A percentile compares a stretch with the other conserved stretches of the same genome.
Conservation (phyloP, 2,329 filamentous ascomycete genomes). For the Didymella glomerata region DNA sequence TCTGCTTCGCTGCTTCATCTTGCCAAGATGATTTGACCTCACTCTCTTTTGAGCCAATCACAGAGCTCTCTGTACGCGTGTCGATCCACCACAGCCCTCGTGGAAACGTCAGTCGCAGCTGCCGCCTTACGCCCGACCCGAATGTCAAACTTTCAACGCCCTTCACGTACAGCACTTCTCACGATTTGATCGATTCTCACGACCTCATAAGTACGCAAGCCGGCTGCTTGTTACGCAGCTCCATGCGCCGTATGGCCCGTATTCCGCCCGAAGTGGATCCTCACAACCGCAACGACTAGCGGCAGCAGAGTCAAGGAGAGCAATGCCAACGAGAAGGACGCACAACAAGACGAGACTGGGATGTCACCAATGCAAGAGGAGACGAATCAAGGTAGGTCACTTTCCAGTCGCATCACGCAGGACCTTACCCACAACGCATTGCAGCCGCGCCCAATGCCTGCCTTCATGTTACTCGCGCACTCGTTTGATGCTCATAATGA, state of each 20-base stretch:
- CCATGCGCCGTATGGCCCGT: slow-evolving; percentile 15
- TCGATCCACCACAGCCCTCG: slow-evolving; percentile 14
- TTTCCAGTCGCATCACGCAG: background rate
- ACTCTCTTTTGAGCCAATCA: slow-evolving; percentile 8
- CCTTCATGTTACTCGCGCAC: background rate
- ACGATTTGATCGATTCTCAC: slow-evolving; percentile 2
- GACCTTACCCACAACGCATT: too few species aligned
- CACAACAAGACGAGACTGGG: slow-evolving; percentile 50
- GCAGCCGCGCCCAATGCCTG: background rate
- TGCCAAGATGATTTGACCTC: background rate
- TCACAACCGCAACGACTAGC: slow-evolving; percentile 17
- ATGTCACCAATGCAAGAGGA: slow-evolving; percentile 47
- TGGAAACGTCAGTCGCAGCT: slow-evolving; percentile 17
- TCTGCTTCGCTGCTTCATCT: background rate
- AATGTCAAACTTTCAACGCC: background rate
- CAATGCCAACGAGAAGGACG: slow-evolving; percentile 38
- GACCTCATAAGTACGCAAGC: slow-evolving; percentile 1
- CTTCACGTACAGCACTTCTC: slow-evolving; percentile 1
- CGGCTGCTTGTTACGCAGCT: slow-evolving; percentile 4
- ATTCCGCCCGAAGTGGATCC: slow-evolving; percentile 12
- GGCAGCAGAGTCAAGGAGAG: slow-evolving; percentile 8
- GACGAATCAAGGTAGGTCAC: slow-evolving; percentile 45
- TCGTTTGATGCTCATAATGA: background rate
- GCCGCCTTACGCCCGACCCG: background rate
- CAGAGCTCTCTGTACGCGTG: slow-evolving; percentile 16